Base-by-base conservation (phyloP, 2,329 filamentous ascomycete species). In the Colletotrichum sp. region DNA sequence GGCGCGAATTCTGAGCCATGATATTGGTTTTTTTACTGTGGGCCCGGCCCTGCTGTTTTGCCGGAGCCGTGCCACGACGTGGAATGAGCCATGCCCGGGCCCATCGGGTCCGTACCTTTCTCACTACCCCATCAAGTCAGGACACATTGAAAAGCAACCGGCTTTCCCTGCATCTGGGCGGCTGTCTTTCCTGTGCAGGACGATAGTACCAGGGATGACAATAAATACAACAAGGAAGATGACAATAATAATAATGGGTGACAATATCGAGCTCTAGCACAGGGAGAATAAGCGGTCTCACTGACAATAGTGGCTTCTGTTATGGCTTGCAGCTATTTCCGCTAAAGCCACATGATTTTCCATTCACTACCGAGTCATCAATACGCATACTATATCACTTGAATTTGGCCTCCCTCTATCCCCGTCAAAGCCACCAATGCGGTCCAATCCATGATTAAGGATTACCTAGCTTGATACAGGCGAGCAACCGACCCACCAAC, bases 1-100 rank as follows among this genome's bases (percentile, higher is more conserved):
- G 9, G 48, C 57, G 72, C 69, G 64, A 72, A 78, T 77, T 81
- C 80, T 59, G 64, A 34, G 65, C 71, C 72, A 76, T 75, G 67
- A 72, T 74, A 79, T 73, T 52, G 63, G 44, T 32, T 26, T 26
- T 24, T 30, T 36, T 8, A 10, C 16, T n/a, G 26, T 67, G 60
- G 59, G 55, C 44, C 44, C 57, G 66, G 80, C 22, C 55, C 72
- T 52, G 57, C 57, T 28, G 22, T 13, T n/a, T 3, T 34, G 44
- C 77, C 72, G 68, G 69, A 77, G 72, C 48, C 75, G 44, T 52
- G n/a, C 75, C 10, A 55, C 9, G 12, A 26, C 22, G 12, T 30
- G 32, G 32, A 34, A 30, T 36, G 36, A 16, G 36, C 36, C 36
- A 36, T 36, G 34, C 34, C 36, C 36, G 36, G 28, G 28, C 28